These are phyloP conservation scores for Obelidium mucronatum DNA, from an alignment of 192 early-diverging fungal species.

Conservation along the genomic window DNA sequence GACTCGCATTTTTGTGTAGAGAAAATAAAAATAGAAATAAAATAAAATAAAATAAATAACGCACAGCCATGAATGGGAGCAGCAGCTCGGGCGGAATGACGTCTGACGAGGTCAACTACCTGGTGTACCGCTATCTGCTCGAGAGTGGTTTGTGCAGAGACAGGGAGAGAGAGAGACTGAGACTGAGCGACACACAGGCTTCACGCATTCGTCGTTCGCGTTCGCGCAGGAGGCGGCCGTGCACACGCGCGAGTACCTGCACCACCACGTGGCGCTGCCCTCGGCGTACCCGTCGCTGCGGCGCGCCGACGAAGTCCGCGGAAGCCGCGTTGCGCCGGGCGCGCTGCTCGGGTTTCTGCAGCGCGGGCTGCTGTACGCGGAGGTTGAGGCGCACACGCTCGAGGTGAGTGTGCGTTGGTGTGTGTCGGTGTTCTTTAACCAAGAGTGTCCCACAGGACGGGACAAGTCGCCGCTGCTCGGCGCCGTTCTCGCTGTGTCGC, in stretches of 20 bases:
- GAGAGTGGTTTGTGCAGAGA: slow-evolving; percentile 25
- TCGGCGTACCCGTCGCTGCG: neutral
- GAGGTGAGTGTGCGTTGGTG: slow-evolving; percentile 54
- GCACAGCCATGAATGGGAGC: too few relatives aligned
- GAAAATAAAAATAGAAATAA: neutral
- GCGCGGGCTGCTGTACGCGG: slow-evolving; percentile 90
- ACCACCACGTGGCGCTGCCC: neutral
- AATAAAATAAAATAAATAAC: neutral
- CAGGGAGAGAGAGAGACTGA: too few relatives aligned
- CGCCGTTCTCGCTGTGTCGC: slow-evolving; percentile 71
- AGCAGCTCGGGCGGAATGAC: slow-evolving; percentile 1
- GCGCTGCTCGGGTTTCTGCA: slow-evolving; percentile 85
- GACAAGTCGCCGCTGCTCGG: slow-evolving; percentile 71
- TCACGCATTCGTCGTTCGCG: slow-evolving; percentile 83
- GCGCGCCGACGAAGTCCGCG: neutral
- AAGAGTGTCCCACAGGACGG: too few relatives aligned
- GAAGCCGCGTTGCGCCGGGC: slow-evolving; percentile 75
- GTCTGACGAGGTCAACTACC: slow-evolving; percentile 38
- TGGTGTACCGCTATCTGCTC: slow-evolving; percentile 37
- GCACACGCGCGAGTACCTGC: slow-evolving; percentile 44
- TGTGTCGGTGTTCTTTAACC: neutral
- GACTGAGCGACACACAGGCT: slow-evolving; percentile 66
- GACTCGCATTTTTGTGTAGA: neutral
- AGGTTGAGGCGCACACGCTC: slow-evolving; percentile 87
- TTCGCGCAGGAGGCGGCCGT: slow-evolving; percentile 88